phyloP scores from a whole-genome alignment of 768 basidiomycete genomes.

The Filobasidium wieringae region DNA sequence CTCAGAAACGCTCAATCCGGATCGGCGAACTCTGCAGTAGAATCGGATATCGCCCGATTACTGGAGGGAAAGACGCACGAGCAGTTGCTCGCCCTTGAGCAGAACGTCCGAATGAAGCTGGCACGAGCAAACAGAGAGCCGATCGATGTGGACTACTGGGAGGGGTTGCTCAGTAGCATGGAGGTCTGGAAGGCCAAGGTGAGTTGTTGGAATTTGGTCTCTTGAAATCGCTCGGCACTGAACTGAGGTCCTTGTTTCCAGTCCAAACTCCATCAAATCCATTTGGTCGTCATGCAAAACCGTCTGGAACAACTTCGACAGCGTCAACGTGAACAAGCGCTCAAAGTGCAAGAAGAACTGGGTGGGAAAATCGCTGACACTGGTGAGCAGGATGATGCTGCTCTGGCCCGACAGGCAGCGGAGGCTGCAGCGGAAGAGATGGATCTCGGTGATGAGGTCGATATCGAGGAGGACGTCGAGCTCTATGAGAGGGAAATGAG shows the following conservation, averaged over 20 bases:
- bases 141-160: conserved; percentile 97
- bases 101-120: conserved; percentile 75
- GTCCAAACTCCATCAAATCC: conserved; percentile 82
- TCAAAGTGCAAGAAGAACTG: conserved; percentile 80
- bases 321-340: conserved; percentile 86
- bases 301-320: conserved; percentile 90
- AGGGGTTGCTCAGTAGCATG: conserved; percentile 74
- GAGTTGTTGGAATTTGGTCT: background rate
- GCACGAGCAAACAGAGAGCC: conserved; percentile 65
- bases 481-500: conserved; percentile 78
- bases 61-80: conserved; percentile 77
- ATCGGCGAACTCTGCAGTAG: conserved; percentile 49
- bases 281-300: conserved; percentile 94
- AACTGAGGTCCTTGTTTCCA: conserved; percentile 32
- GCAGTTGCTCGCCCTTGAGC: conserved; percentile 68
- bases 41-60: conserved; percentile 67
- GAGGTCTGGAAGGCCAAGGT: conserved; percentile 97
- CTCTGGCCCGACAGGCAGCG: conserved; percentile 42
- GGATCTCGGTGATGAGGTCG: conserved; percentile 38
- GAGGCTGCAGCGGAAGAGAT: conserved; percentile 37
- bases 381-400: conserved; percentile 43
- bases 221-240: background rate
- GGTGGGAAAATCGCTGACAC: conserved; percentile 48
- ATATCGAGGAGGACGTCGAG: conserved; percentile 44
- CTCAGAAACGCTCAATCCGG: conserved; percentile 28